Evolutionary conservation across 2,329 filamentous ascomycete genomes (phyloP).

Genomic region (Neopestalotiopsis clavispora): DNA sequence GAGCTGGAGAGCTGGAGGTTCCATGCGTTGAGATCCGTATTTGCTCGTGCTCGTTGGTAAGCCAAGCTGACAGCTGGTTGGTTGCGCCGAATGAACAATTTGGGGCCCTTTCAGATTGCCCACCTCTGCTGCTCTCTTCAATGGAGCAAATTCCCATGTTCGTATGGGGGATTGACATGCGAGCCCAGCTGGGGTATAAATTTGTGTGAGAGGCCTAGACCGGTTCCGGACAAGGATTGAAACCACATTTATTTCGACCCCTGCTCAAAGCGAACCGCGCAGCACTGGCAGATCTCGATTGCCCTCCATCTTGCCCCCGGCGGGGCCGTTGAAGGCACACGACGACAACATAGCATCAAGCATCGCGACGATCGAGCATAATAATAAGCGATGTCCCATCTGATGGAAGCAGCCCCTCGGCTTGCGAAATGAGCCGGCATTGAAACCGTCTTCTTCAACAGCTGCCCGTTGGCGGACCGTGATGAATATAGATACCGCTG

Average conservation of each 20-base stretch:
- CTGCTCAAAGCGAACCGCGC: neutral
- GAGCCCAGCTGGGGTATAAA: neutral
- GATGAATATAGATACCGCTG: too few species aligned
- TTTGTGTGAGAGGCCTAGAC: neutral
- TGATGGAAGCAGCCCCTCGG: neutral
- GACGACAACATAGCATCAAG: neutral
- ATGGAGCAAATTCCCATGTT: neutral
- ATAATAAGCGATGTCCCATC: neutral
- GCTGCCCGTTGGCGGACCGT: neutral
- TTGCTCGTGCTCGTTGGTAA: neutral
- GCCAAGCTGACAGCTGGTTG: neutral
- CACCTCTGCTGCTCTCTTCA: neutral
- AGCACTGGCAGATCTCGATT: neutral
- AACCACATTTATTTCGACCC: neutral
- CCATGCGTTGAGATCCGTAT: neutral
- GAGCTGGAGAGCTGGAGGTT: too few species aligned
- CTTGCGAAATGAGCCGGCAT: neutral
- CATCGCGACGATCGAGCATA: neutral
- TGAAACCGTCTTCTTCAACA: neutral
- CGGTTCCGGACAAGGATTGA: neutral
- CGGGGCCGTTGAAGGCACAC: neutral
- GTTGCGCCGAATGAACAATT: neutral
- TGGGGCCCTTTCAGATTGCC: neutral
- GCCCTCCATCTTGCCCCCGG: neutral
- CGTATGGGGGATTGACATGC: slow-evolving; percentile 1